phyloP scores from a whole-genome alignment of 78 protist species.

The Polysphondylium violaceum region DNA sequence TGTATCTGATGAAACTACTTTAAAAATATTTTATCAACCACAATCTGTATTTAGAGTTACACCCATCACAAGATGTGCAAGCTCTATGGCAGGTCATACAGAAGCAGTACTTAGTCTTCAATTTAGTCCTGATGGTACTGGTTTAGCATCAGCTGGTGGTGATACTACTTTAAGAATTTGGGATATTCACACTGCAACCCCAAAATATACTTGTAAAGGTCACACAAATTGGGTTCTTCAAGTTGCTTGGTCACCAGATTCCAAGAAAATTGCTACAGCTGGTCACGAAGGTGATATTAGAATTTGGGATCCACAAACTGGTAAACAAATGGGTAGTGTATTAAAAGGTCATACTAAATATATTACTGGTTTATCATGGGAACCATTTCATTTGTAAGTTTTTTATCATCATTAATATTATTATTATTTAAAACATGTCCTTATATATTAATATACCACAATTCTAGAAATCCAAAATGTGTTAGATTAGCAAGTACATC shows the following conservation, averaged over 20 bases:
- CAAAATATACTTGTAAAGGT: slow-evolving; percentile 86
- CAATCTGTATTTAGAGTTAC: slow-evolving; percentile 95
- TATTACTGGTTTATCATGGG: slow-evolving; percentile 95
- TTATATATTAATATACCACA: slow-evolving; percentile 8
- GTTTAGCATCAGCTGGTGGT: slow-evolving; percentile 92
- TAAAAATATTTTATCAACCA: slow-evolving; percentile 90
- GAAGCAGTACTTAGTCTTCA: slow-evolving; percentile 92
- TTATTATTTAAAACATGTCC: background rate
- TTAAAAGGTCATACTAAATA: slow-evolving; percentile 89
- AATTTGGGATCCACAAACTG: slow-evolving; percentile 90
- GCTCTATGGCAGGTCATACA: slow-evolving; percentile 90
- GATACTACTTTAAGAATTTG: slow-evolving; percentile 96
- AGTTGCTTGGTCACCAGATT: slow-evolving; percentile 96
- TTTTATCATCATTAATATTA: background rate
- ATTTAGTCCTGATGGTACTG: slow-evolving; percentile 95
- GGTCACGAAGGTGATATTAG: slow-evolving; percentile 87
- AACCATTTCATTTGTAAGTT: slow-evolving; percentile 93
- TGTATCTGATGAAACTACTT: slow-evolving; percentile 27
- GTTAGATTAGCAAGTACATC: slow-evolving; percentile 86
- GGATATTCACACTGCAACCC: slow-evolving; percentile 94
- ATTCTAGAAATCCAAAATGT: slow-evolving; percentile 76
- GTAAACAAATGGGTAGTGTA: slow-evolving; percentile 38
- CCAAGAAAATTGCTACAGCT: slow-evolving; percentile 92
- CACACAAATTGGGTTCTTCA: slow-evolving; percentile 94
- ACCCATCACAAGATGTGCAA: slow-evolving; percentile 94